Conservation (phyloP, 495 filamentous ascomycete genomes). For the Penicillium pulvis region DNA sequence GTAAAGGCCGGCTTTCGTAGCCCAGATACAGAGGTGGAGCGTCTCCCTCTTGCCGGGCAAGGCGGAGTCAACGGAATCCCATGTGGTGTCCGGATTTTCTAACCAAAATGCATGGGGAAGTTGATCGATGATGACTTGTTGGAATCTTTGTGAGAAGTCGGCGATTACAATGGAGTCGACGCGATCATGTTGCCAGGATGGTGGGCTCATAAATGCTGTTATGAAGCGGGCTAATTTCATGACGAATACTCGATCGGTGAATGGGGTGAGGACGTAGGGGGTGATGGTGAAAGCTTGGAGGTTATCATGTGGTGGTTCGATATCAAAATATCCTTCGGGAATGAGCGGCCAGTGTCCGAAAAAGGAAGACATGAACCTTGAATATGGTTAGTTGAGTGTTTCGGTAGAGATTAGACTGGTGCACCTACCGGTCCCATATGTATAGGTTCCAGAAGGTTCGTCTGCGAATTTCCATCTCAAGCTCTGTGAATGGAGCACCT, state of each 20-base stretch:
- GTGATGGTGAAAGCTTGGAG: conserved; percentile 8
- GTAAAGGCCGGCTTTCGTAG: conserved; percentile 17
- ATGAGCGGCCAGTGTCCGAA: conserved; percentile 26
- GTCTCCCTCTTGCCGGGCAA: conserved; percentile 17
- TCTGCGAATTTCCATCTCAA: conserved; percentile 23
- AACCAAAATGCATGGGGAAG: conserved; percentile 17
- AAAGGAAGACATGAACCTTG: conserved; percentile 19
- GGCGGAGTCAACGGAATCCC: conserved; percentile 15
- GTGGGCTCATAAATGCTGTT: conserved; percentile 24
- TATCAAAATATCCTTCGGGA: conserved; percentile 24
- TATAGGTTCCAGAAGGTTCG: conserved; percentile 25
- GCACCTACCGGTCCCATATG: conserved; percentile 23
- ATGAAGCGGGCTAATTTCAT: conserved; percentile 21
- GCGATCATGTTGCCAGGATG: conserved; percentile 23
- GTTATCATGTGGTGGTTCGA: conserved; percentile 19
- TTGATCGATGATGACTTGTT: conserved; percentile 21
- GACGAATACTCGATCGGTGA: conserved; percentile 22
- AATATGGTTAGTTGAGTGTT: neutral
- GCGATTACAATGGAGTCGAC: conserved; percentile 12
- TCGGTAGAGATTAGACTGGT: neutral
- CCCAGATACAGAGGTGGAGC: conserved; percentile 17
- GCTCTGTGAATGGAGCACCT: conserved; percentile 11
- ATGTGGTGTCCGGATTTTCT: conserved; percentile 16
- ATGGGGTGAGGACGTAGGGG: conserved; percentile 20
- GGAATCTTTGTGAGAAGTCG: conserved; percentile 21